phyloP scores from a whole-genome alignment of 1,139 yeast species.

The Kluyveromyces sp. region DNA sequence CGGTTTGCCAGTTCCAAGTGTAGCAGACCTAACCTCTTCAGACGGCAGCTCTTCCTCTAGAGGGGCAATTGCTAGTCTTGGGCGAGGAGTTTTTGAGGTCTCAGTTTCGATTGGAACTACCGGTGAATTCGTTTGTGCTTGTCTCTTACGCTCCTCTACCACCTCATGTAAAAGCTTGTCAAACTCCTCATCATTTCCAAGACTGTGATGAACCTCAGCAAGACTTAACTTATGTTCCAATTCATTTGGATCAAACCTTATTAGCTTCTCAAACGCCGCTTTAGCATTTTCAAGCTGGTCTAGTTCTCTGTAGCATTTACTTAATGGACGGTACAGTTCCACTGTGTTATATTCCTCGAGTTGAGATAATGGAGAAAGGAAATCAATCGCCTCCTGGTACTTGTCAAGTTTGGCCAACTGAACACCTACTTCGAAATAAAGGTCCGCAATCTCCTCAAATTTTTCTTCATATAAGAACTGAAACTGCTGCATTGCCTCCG shows the following conservation, averaged over 20 bases:
- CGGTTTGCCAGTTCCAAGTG: conserved; percentile 26
- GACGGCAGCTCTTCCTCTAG: conserved; percentile 20
- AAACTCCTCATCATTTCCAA: conserved; percentile 63
- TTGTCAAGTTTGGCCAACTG: conserved; percentile 62
- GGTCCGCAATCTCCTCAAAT: conserved; percentile 60
- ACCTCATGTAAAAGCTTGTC: conserved; percentile 52
- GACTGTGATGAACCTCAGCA: conserved; percentile 72
- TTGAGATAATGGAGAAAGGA: conserved; percentile 48
- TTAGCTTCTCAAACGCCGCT: conserved; percentile 50
- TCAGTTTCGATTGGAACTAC: conserved; percentile 4
- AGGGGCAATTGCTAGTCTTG: conserved; percentile 6
- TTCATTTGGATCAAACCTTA: conserved; percentile 54
- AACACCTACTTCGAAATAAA: conserved; percentile 70
- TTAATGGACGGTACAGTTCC: conserved; percentile 57
- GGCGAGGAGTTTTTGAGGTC: conserved; percentile 2
- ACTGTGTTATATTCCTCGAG: conserved; percentile 44
- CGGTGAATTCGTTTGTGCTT: conserved; percentile 23
- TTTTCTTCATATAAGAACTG: conserved; percentile 50
- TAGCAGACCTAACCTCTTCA: conserved; percentile 14
- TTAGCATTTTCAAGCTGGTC: conserved; percentile 68
- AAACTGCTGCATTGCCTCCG: conserved; percentile 70
- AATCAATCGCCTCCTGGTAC: conserved; percentile 65
- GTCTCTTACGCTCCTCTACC: conserved; percentile 33
- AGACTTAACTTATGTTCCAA: conserved; percentile 68
- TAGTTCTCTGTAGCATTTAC: conserved; percentile 69